Base-by-base conservation (phyloP, 805 yeast genomes). In the Peterozyma xylosa region DNA sequence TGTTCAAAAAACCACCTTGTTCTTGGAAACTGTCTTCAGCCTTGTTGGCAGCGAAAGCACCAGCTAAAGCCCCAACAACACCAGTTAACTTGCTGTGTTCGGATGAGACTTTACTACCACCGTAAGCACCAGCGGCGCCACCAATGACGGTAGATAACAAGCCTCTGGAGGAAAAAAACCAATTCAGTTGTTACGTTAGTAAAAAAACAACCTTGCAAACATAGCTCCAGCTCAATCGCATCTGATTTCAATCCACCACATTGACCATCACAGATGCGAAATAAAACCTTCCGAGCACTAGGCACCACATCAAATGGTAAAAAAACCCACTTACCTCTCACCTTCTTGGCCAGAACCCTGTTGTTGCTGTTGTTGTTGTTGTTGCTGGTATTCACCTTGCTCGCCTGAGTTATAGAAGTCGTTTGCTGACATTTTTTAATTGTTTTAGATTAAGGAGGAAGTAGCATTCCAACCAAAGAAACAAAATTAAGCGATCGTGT, bases 1-100 rank as follows among this genome's bases (percentile, higher is more conserved):
- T 37, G 17, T 21, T 21, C 39, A 18, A 21, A 30, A 18, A 13
- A 37, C 39, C 30, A 37, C 39, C 41, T 17, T 36, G 45, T 30
- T 61, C 50, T 46, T 68, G 69, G 48, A 57, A 53, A 38, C 51
- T 54, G 53, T 72, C 68, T 53, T 70, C 74, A 32, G 67, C 49
- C 59, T 76, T 73, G 62, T 76, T 69, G 39, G 78, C 81, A 21
- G 67, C 65, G 44, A 74, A 50, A 9, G 80, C 81, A 58, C 82
- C 82, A 30, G 66, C 72, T 47, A 77, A 47, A 36, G 76, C 80
- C 58, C 82, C 83, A 30, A 67, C 68, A 45, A 73, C 58, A 40
- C 71, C 70, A 41, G 76, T 74, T 17, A 74, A 48, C 15, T 62
- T 63, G 29, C 68, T 59, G 59, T 70, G 74, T 46, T 54, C 45